Percentiles rank a stretch among this genome's conserved stretches.
These are phyloP conservation scores for Entomortierella lignicola DNA, from an alignment of 192 early-diverging fungal species.

Conservation along the genomic window DNA sequence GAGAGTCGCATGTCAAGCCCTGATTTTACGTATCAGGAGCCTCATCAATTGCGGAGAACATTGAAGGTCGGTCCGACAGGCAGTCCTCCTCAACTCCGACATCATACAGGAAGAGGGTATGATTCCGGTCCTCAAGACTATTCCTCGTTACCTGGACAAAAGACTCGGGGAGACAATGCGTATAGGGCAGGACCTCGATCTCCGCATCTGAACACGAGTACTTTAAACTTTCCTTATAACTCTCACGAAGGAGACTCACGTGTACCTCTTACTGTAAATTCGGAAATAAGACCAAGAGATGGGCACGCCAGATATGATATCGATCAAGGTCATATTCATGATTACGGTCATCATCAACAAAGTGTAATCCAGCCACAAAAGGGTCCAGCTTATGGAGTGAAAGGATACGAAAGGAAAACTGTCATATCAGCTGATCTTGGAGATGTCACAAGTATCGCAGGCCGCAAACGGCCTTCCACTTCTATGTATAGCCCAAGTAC, in stretches of 20 bases:
- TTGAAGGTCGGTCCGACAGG: background rate
- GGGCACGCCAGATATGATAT: background rate
- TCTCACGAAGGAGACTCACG: slow-evolving; percentile 6
- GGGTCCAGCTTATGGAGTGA: too few species aligned
- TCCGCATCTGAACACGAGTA: background rate
- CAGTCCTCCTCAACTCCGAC: background rate
- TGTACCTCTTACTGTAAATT: slow-evolving; percentile 9
- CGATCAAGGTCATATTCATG: background rate
- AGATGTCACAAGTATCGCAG: background rate
- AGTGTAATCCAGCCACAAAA: too few species aligned
- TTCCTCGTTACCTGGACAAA: background rate
- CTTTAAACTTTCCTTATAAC: background rate
- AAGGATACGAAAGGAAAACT: background rate
- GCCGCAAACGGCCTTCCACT: slow-evolving; percentile 29
- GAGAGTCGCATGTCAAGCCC: background rate
- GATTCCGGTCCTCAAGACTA: background rate
- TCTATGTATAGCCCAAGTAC: slow-evolving; percentile 26
- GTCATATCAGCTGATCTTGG: background rate
- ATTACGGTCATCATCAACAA: too few species aligned
- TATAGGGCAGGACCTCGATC: background rate
- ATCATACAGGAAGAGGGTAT: background rate
- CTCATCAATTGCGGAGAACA: background rate
- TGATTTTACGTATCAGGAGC: background rate
- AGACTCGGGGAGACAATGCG: background rate
- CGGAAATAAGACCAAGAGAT: background rate